Evolutionary conservation across 2,329 filamentous ascomycete species (phyloP), one percentile per base, ranked within the genome.

Genomic region (Colletotrichum simmondsii): DNA sequence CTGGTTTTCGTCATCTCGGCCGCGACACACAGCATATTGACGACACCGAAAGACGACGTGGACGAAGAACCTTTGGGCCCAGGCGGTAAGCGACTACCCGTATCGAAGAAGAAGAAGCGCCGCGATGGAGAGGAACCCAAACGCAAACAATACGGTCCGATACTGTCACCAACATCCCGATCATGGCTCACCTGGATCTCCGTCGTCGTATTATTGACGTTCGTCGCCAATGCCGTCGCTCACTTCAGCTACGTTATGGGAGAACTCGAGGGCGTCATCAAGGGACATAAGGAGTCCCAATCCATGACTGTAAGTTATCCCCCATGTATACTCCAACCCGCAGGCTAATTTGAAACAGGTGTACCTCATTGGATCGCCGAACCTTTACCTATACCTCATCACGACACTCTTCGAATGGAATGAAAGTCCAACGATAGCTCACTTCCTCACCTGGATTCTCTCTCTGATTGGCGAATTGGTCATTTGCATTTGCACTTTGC

Each of bases 391-490:
- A 62, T 92, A 98, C 76, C 89, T 98, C 76, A 88, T 97, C 76
- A 93, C 98, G 78, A 95, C 95, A 35, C 89, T 98, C 70, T 88
- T 97, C 78, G 95, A 98, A 81, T 93, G 93, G 79, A 91, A 90
- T 74, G 92, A 94, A 42, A 94, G 94, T 14, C 97, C 97, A 0
- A 95, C 92, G 62, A 86, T 92, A 59, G 92, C 94, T 65, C 95
- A 98, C 82, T 89, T 96, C 68, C 83, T 93, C 59, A 92, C 94
- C 77, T 99, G 97, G 97, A 81, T 88, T 54, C 83, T 95, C 56
- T 92, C 92, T 30, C 81, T 95, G n/a, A 81, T 90, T 30, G 88
- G 95, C 74, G 97, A 99, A 81, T 77, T 92, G 28, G 84, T 92
- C 62, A 91, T 98, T 49, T 87, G 97, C 73, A 87, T 88, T 60